phyloP scores from a whole-genome alignment of 768 basidiomycete genomes.

The Agaricus sinodeliciosus region DNA sequence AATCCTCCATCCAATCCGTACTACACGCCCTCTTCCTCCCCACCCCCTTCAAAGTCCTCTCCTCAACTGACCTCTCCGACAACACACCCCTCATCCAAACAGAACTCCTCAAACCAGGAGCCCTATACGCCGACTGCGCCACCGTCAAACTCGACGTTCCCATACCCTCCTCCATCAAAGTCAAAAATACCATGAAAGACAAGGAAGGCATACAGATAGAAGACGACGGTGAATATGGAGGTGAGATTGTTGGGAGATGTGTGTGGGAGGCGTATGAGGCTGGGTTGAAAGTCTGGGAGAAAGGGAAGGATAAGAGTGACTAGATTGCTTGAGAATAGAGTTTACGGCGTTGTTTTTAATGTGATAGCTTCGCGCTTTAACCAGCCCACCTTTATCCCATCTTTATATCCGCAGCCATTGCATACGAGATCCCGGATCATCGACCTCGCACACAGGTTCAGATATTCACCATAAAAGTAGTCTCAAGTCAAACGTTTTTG shows the following conservation, averaged over 20 bases:
- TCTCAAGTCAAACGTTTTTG: too few relatives aligned
- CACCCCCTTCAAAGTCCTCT: constrained; percentile 61
- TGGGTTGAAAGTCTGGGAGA: constrained; percentile 62
- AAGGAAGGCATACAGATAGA: constrained; percentile 32
- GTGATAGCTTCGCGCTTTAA: too few relatives aligned
- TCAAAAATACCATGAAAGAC: constrained; percentile 18
- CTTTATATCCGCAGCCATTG: too few relatives aligned
- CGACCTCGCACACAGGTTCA: too few relatives aligned
- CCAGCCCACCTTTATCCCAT: too few relatives aligned
- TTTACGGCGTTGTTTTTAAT: too few relatives aligned
- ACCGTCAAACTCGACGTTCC: constrained; percentile 45
- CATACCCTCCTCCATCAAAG: constrained; percentile 1
- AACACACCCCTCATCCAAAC: constrained; percentile 13
- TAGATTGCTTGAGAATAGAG: too few relatives aligned
- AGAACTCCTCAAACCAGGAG: constrained; percentile 73
- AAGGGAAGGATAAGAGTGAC: background rate
- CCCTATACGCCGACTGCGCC: constrained; percentile 72
- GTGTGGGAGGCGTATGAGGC: constrained; percentile 77
- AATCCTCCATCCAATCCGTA: constrained; percentile 62
- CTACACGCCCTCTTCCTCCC: constrained; percentile 79
- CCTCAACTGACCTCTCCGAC: too few relatives aligned
- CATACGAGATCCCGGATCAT: too few relatives aligned
- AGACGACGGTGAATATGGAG: constrained; percentile 68
- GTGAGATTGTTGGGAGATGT: constrained; percentile 56
- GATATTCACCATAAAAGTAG: too few relatives aligned